Base-by-base conservation (phyloP, 2,329 filamentous ascomycete genomes). In the Xenoacremonium recifei region DNA sequence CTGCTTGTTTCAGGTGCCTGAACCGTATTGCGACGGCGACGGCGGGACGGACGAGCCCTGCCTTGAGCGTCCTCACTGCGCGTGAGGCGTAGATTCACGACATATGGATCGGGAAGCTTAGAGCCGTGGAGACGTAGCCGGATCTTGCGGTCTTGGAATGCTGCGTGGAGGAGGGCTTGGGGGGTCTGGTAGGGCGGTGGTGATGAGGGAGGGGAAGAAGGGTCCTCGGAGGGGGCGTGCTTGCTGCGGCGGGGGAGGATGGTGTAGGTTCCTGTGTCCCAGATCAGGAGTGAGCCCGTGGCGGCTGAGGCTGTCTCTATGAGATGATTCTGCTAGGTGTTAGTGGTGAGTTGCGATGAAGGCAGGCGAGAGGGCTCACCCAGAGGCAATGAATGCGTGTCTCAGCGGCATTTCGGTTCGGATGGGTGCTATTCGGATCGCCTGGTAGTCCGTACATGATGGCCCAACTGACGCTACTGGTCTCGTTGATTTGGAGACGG, bases 401-500 rank as follows among this genome's bases (percentile, higher is more conserved):
- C 65, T 84, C 80, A 0, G 74, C 80, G 4, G 79, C 80, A 60
- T 81, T 81, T 19, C 80, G 66, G 47, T 76, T 79, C 46, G 75
- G 47, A n/a, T 72, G 65, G 31, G 55, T 56, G 46, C 74, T 76
- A 51, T 82, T 81, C 5, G 76, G 70, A 56, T 82, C 71, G 0
- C 79, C 80, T 0, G 79, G 79, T 15, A 80, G 57, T 2, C 79
- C 79, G 54, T 82, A 84, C 78, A 81, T 82, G 49, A 83, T 71
- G 1, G 80, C 78, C 72, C 72, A 88, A 45, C 79, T 84, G 10
- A 79, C 74, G 19, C 81, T 83, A 55, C 83, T 87, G 1, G 76
- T 75, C 43, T 74, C 71, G 21, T 84, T 87, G 58, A 87, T 84
- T 60, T 88, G 84, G 15, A 88, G 67, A 3, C 84, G 72, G 16